A percentile compares a stretch with the other conserved stretches of the same genome.
phyloP scores from a whole-genome alignment of 139 green algal genomes.

The Microglena sp. region DNA sequence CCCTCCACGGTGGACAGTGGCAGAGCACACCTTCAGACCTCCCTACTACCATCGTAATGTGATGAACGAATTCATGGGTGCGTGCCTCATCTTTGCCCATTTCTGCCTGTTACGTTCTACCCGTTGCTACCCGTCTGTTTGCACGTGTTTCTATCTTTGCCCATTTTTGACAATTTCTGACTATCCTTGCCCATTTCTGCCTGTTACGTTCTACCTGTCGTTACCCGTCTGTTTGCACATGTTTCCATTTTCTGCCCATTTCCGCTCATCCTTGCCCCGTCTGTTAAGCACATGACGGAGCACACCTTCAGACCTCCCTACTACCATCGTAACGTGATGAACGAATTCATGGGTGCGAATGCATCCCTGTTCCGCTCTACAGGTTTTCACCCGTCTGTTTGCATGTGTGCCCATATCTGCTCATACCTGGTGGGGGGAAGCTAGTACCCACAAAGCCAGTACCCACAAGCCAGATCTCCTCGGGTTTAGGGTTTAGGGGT shows the following conservation, averaged over 20 bases:
- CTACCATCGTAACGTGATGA: slow-evolving; percentile 81
- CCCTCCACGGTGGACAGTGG: slow-evolving; percentile 81
- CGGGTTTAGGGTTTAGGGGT: too few relatives aligned
- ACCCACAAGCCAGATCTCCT: too few relatives aligned
- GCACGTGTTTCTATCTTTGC: background rate
- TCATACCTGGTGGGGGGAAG: too few relatives aligned
- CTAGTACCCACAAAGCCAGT: too few relatives aligned
- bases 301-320: slow-evolving; percentile 93
- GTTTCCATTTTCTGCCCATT: background rate
- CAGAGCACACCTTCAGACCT: slow-evolving; percentile 86
- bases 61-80: slow-evolving; percentile 95
- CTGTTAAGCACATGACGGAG: slow-evolving; percentile 73
- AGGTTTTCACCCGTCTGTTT: too few relatives aligned
- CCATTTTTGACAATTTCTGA: slow-evolving; percentile 2
- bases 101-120: background rate
- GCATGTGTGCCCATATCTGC: too few relatives aligned
- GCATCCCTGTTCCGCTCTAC: too few relatives aligned
- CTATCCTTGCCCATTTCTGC: background rate
- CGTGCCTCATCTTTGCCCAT: background rate
- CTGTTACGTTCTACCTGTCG: background rate
- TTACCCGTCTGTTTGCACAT: background rate
- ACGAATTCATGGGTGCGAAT: slow-evolving; percentile 35
- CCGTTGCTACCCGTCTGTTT: background rate
- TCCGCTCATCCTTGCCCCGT: background rate
- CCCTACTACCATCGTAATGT: slow-evolving; percentile 85